Base-by-base conservation (phyloP, 805 yeast species). In the Ogataea zsoltii region DNA sequence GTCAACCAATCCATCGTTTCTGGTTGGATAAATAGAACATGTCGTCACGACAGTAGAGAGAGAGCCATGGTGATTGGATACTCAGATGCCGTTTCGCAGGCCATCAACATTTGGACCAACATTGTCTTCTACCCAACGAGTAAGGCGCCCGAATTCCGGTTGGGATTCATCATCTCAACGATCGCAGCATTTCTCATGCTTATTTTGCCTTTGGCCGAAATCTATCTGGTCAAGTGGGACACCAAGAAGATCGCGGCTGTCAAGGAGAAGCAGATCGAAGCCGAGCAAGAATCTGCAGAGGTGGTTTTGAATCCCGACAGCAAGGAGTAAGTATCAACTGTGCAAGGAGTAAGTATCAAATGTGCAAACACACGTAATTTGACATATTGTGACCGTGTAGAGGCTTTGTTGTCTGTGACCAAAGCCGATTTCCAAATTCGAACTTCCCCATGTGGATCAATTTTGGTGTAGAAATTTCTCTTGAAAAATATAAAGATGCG, bases 11-110 rank as follows among this genome's bases (percentile, higher is more conserved):
- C 71, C 3, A 60, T 69, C 36, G 66, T 71, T 13, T 71, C 74
- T 7, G 75, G 74, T 7, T 70, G 72, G 68, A 66, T 68, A 36
- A 70, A 68, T 45, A 60, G 69, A 21, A 60, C 62, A 2, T 60
- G 68, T 33, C 71, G 75, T 26, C 71, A 77, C 49, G 88, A 83
- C 59, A 60, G 78, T 19, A 80, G 82, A 65, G 84, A 79, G 55
- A 70, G 87, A 56, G 84, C 87, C 0, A 68, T 82, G 38, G 83
- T 80, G 1, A 65, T 82, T 39, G 87, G 62, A 12, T 60, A 50
- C 42, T 57, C 63, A 1, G 63, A 60, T 46, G 63, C 63, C 2
- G 61, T 60, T 16, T 72, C 76, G 7, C 74, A 72, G 44, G 73
- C 74, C 9, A 68, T 71, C 61, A 72, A 71, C 43, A 67, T 72